Conservation (phyloP, 371 early-diverging fungal genomes). For the Mortierella sp. region DNA sequence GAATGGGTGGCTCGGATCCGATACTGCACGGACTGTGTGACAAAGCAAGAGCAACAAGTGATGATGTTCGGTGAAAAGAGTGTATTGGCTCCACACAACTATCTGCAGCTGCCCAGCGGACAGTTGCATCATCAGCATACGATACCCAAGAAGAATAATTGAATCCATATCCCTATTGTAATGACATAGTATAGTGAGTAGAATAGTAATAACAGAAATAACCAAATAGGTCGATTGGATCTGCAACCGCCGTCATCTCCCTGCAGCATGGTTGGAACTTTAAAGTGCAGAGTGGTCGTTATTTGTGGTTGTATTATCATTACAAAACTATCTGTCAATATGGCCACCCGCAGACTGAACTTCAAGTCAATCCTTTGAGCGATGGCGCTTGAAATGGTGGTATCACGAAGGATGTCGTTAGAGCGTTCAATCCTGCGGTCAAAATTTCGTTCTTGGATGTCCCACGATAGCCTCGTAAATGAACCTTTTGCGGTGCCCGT, state of each 20-base stretch:
- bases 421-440: slow-evolving; percentile 27
- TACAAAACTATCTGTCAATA: too few species aligned
- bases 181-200: slow-evolving; percentile 5
- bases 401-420: slow-evolving; percentile 16
- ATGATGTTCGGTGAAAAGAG: background rate
- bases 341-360: too few species aligned
- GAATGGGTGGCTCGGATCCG: slow-evolving; percentile 70
- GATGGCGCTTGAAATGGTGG: slow-evolving; percentile 4
- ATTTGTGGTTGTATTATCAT: too few species aligned
- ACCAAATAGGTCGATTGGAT: too few species aligned
- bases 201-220: background rate
- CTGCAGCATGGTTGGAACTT: too few species aligned
- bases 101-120: slow-evolving; percentile 15
- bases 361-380: background rate
- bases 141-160: slow-evolving; percentile 20
- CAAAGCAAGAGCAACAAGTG: slow-evolving; percentile 26
- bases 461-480: slow-evolving; percentile 30
- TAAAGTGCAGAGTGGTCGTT: too few species aligned
- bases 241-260: too few species aligned
- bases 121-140: slow-evolving; percentile 28
- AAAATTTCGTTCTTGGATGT: slow-evolving; percentile 49
- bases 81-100: slow-evolving; percentile 2
- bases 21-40: slow-evolving; percentile 53
- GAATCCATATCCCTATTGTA: too few species aligned
- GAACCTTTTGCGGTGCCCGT: slow-evolving; percentile 1